Percentiles rank a stretch among this genome's conserved stretches.
Conservation (phyloP, 768 basidiomycete genomes). For the Mrakia gelida region DNA sequence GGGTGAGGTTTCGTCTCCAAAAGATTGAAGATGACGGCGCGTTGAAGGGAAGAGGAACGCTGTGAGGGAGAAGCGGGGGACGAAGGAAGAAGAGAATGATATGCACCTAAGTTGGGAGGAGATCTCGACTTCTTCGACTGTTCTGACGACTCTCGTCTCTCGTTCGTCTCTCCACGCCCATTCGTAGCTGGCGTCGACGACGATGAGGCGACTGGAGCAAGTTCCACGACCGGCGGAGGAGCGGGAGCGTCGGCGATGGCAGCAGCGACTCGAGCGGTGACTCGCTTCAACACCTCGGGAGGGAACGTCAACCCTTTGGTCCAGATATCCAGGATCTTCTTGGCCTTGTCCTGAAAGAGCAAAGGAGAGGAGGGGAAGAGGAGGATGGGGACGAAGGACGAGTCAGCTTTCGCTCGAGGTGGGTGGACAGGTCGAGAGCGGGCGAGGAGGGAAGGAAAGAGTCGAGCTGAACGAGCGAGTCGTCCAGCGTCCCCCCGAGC, state of each 20-base stretch:
- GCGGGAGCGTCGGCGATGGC: constrained; percentile 1
- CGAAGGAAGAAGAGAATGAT: neutral
- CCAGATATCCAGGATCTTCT: constrained; percentile 98
- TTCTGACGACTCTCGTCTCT: neutral
- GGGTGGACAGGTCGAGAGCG: neutral
- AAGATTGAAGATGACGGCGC: too few species aligned
- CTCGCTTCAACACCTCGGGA: constrained; percentile 62
- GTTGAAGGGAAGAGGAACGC: too few species aligned
- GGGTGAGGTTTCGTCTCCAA: too few species aligned
- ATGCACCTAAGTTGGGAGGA: neutral
- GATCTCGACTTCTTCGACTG: neutral
- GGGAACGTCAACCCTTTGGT: constrained; percentile 86
- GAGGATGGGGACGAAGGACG: neutral
- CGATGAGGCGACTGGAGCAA: neutral
- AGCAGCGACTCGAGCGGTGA: constrained; percentile 58
- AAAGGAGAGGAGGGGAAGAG: neutral
- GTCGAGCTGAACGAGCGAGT: neutral
- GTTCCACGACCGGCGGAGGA: neutral
- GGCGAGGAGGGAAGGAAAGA: neutral
- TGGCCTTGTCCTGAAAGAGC: constrained; percentile 60
- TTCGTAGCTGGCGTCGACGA: neutral
- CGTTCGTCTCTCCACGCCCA: neutral
- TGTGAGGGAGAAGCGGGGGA: neutral
- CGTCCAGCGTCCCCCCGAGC: neutral
- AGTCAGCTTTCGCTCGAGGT: neutral